Conservation (phyloP, 2,329 filamentous ascomycete species). For the Beauveria sp. region DNA sequence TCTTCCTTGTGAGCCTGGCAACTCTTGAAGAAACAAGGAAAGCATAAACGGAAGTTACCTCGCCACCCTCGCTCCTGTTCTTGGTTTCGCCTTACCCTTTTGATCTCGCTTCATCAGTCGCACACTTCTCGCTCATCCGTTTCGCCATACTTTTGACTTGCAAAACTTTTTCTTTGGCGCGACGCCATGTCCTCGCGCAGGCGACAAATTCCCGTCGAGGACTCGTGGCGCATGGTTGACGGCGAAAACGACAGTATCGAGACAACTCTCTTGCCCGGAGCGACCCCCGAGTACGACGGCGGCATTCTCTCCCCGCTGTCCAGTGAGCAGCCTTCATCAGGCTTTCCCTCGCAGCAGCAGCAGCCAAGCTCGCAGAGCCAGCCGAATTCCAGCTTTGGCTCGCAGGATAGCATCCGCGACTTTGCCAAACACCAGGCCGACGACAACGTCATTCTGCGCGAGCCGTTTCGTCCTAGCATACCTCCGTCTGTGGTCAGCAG, state of each 20-base stretch:
- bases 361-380: constrained; percentile 31
- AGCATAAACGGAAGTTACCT: not conserved
- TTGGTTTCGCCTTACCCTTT: not conserved
- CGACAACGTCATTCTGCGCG: constrained; percentile 45
- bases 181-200: constrained; percentile 13
- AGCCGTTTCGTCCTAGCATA: constrained; percentile 49
- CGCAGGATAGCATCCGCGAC: constrained; percentile 49
- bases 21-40: not conserved
- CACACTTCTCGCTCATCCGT: not conserved
- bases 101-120: not conserved
- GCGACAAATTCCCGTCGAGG: constrained; percentile 33
- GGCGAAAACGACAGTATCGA: constrained; percentile 55
- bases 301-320: constrained; percentile 28
- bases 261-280: constrained; percentile 42
- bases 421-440: constrained; percentile 47
- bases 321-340: constrained; percentile 28
- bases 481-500: constrained; percentile 24
- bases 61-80: not conserved
- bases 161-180: not conserved
- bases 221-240: constrained; percentile 55
- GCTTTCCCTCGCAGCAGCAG: constrained; percentile 35
- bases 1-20: not conserved
- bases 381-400: constrained; percentile 31
- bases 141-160: not conserved
- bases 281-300: constrained; percentile 32